A percentile compares a stretch with the other conserved stretches of the same genome.
phyloP scores from a whole-genome alignment of 352 stramenopile species.

The Hyaloperonospora brassicae region DNA sequence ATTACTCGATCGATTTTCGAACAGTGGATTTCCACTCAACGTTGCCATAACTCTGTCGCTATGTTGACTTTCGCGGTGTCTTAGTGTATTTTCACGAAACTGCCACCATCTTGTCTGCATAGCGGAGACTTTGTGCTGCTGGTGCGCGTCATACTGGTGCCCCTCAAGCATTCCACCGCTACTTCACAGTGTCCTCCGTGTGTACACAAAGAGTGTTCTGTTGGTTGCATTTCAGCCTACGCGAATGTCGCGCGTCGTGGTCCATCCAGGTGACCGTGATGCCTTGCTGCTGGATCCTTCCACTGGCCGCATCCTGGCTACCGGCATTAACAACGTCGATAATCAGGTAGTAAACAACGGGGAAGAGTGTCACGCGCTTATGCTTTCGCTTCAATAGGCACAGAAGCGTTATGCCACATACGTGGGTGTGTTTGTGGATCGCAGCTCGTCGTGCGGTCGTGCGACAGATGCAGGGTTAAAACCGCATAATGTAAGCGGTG shows the following conservation, averaged over 20 bases:
- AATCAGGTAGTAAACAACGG: constrained; percentile 63
- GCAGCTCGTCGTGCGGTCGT: constrained; percentile 64
- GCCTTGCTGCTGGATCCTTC: constrained; percentile 42
- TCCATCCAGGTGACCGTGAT: constrained; percentile 59
- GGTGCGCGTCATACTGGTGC: neutral
- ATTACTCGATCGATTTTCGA: no score
- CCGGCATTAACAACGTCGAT: constrained; percentile 40
- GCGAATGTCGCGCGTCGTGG: constrained; percentile 65
- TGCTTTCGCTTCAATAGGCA: constrained; percentile 53
- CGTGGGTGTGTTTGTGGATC: constrained; percentile 69
- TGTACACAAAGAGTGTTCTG: neutral
- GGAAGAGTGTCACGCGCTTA: constrained; percentile 58
- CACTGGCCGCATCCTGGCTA: constrained; percentile 36
- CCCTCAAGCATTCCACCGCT: constrained; percentile 3
- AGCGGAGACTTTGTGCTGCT: neutral
- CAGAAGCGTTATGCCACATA: constrained; percentile 24
- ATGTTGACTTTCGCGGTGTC: no score
- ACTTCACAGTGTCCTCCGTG: constrained; percentile 4
- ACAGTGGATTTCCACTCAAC: no score
- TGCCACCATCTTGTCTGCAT: no score
- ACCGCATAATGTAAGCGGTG: no score
- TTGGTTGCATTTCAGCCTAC: constrained; percentile 32
- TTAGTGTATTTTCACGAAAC: no score
- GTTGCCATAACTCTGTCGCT: no score
- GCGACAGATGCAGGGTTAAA: constrained; percentile 78